phyloP scores from a whole-genome alignment of 192 early-diverging fungal species.

The Dimargaris xerosporica region DNA sequence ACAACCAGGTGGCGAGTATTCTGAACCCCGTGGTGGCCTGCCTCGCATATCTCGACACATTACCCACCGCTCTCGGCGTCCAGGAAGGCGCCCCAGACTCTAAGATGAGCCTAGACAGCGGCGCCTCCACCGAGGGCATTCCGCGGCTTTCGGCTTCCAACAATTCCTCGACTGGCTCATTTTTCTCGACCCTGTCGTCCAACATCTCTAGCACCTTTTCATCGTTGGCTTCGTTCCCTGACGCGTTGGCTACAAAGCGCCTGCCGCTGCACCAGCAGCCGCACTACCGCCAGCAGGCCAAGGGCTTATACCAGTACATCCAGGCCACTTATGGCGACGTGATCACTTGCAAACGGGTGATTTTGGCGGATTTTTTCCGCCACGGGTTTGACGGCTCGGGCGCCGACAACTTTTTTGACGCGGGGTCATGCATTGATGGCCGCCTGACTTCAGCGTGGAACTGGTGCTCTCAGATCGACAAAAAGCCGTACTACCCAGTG shows the following conservation, averaged over 20 bases:
- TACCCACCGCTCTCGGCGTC: slow-evolving; percentile 16
- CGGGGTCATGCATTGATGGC: slow-evolving; percentile 91
- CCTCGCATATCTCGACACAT: slow-evolving; percentile 53
- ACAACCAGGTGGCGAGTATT: slow-evolving; percentile 95
- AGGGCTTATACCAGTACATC: slow-evolving; percentile 49
- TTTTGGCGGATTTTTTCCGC: slow-evolving; percentile 88
- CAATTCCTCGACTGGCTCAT: slow-evolving; percentile 11
- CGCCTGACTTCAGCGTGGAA: slow-evolving; percentile 85
- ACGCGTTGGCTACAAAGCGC: background rate
- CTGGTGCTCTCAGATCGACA: slow-evolving; percentile 82
- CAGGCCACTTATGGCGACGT: slow-evolving; percentile 48
- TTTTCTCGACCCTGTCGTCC: slow-evolving; percentile 3
- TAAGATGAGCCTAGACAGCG: background rate
- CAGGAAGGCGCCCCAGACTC: background rate
- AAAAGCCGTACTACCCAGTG: slow-evolving; percentile 81
- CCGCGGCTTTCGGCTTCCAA: background rate
- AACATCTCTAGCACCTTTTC: slow-evolving; percentile 3
- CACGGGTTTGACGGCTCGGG: slow-evolving; percentile 95
- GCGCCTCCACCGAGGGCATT: background rate
- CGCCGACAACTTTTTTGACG: slow-evolving; percentile 80
- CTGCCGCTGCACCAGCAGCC: background rate
- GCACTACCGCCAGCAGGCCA: slow-evolving; percentile 23
- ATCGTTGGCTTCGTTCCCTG: background rate
- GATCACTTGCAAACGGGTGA: slow-evolving; percentile 45
- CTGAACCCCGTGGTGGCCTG: slow-evolving; percentile 71